These are phyloP conservation scores for Collybiopsis confluens DNA, from an alignment of 768 basidiomycete species.

Conservation along the genomic window DNA sequence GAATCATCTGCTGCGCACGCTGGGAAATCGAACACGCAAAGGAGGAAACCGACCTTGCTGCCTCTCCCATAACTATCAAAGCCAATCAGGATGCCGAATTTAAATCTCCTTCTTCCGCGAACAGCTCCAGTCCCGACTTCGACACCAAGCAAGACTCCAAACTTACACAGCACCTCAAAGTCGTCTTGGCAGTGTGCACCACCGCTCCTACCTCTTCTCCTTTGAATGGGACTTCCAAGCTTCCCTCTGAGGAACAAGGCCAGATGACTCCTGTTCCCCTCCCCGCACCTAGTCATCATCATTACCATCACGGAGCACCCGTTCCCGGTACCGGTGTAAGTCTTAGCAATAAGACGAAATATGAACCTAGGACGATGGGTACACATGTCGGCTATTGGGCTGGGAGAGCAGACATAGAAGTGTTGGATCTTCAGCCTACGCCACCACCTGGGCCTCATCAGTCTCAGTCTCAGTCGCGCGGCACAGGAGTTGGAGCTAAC, in stretches of 20 bases:
- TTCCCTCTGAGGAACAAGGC: conserved; percentile 20
- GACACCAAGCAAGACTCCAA: conserved; percentile 11
- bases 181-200: conserved; percentile 57
- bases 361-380: conserved; percentile 64
- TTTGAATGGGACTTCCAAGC: conserved; percentile 18
- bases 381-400: conserved; percentile 67
- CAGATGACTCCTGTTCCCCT: conserved; percentile 56
- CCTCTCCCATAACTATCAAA: too few relatives aligned
- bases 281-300: conserved; percentile 50
- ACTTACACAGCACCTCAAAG: conserved; percentile 31
- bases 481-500: background rate
- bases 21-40: conserved; percentile 66
- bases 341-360: too few relatives aligned
- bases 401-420: conserved; percentile 49
- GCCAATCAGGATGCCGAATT: too few relatives aligned
- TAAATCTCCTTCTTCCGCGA: background rate
- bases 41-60: conserved; percentile 9
- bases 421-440: conserved; percentile 51
- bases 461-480: background rate
- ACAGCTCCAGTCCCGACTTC: background rate
- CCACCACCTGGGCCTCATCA: conserved; percentile 17
- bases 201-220: conserved; percentile 29
- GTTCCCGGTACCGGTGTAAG: too few relatives aligned
- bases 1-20: conserved; percentile 77
- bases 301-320: too few relatives aligned